phyloP scores from a whole-genome alignment of 2,329 filamentous ascomycete species.

The Trichoderma koningiopsis region DNA sequence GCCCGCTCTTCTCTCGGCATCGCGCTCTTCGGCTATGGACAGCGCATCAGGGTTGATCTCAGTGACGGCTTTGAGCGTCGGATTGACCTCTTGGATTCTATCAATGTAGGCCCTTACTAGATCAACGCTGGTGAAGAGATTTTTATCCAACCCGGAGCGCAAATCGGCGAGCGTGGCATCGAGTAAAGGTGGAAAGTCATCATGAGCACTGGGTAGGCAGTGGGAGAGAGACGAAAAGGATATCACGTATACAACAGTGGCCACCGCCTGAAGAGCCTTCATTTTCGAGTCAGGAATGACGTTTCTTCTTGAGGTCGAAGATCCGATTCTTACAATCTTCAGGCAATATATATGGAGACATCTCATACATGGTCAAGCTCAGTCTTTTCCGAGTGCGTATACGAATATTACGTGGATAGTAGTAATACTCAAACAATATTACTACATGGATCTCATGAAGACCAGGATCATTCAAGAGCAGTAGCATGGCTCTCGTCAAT shows the following conservation, averaged over 20 bases:
- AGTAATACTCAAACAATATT: neutral
- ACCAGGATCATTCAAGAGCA: neutral
- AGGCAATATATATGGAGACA: neutral
- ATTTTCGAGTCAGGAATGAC: neutral
- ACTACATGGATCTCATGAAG: neutral
- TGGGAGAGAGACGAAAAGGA: neutral
- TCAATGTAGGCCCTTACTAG: slow-evolving; percentile 38
- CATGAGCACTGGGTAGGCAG: neutral
- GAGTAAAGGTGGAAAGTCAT: slow-evolving; percentile 26
- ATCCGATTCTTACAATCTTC: neutral
- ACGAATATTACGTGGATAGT: neutral
- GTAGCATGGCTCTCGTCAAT: neutral
- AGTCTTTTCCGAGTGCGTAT: neutral
- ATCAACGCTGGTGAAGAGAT: slow-evolving; percentile 42
- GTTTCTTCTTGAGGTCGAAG: too few relatives aligned
- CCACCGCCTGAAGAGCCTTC: neutral
- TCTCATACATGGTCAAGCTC: neutral
- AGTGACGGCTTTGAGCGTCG: slow-evolving; percentile 32
- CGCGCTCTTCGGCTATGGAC: slow-evolving; percentile 41
- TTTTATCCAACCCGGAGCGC: slow-evolving; percentile 27
- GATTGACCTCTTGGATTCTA: slow-evolving; percentile 35
- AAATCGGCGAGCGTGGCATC: slow-evolving; percentile 32
- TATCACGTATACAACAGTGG: neutral
- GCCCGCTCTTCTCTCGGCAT: slow-evolving; percentile 31
- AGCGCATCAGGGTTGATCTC: slow-evolving; percentile 45